Evolutionary conservation across 75 land plant genomes (phyloP).

Genomic region (Sequoia sempervirens): DNA sequence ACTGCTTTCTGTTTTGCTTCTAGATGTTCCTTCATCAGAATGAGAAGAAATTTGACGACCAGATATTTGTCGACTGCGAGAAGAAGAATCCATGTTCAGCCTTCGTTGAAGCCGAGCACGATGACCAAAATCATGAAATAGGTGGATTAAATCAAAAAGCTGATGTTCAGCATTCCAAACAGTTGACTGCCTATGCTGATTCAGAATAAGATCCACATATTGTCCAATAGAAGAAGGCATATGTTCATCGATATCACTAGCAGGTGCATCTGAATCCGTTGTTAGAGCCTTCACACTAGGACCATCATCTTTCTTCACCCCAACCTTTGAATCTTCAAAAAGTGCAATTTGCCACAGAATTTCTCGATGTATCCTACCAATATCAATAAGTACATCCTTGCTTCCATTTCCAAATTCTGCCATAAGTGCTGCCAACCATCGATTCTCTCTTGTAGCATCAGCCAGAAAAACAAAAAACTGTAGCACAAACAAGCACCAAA

Average conservation of each 20-base stretch:
- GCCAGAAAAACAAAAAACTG: slow-evolving; percentile 65
- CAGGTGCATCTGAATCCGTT: slow-evolving; percentile 14
- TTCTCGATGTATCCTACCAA: slow-evolving; percentile 83
- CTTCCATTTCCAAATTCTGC: slow-evolving; percentile 78
- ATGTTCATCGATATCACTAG: slow-evolving; percentile 50
- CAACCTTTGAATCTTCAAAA: slow-evolving; percentile 74
- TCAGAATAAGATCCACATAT: slow-evolving; percentile 65
- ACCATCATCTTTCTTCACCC: slow-evolving; percentile 42
- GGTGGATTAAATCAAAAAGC: slow-evolving; percentile 59
- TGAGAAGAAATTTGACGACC: slow-evolving; percentile 22
- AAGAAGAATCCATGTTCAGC: slow-evolving; percentile 31
- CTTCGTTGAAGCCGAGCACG: slow-evolving; percentile 48
- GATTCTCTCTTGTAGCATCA: slow-evolving; percentile 60
- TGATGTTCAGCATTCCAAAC: slow-evolving; percentile 77
- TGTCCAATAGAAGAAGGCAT: slow-evolving; percentile 50
- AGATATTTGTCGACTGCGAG: slow-evolving; percentile 24
- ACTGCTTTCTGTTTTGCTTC: slow-evolving; percentile 36
- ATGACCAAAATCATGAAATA: slow-evolving; percentile 70
- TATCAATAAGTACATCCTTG: slow-evolving; percentile 73
- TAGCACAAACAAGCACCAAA: slow-evolving; percentile 61
- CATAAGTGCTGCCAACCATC: slow-evolving; percentile 86
- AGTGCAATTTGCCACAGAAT: slow-evolving; percentile 84
- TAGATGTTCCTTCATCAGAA: slow-evolving; percentile 31
- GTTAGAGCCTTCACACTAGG: slow-evolving; percentile 23
- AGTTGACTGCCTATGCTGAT: slow-evolving; percentile 47